A percentile compares a stretch with the other conserved stretches of the same genome.
These are phyloP conservation scores for Colletotrichum magnum DNA, from an alignment of 2,329 filamentous ascomycete species.

Conservation along the genomic window DNA sequence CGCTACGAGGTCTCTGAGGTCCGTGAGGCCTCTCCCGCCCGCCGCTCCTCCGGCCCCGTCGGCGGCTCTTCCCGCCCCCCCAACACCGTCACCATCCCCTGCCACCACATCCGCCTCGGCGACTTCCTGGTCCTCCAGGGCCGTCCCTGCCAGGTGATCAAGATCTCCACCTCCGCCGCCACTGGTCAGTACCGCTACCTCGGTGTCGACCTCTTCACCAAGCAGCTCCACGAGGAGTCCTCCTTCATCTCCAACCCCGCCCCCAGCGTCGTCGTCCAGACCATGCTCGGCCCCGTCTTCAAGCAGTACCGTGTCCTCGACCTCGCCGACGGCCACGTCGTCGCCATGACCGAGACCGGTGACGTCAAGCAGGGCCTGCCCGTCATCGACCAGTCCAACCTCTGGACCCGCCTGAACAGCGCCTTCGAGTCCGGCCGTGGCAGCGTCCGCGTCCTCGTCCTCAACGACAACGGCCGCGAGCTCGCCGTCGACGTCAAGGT, in stretches of 20 bases:
- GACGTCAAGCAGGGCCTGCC: conserved; percentile 97
- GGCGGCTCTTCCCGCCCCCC: conserved; percentile 60
- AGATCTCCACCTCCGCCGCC: conserved; percentile 97
- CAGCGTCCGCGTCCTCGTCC: conserved; percentile 94
- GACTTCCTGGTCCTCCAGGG: conserved; percentile 99
- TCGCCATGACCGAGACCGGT: conserved; percentile 98
- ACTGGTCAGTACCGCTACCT: conserved; percentile 99
- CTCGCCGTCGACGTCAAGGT: conserved; percentile 99
- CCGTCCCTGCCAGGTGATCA: conserved; percentile 99
- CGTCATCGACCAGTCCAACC: conserved; percentile 94
- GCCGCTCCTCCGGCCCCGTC: conserved; percentile 48
- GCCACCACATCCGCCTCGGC: conserved; percentile 99
- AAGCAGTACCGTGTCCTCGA: conserved; percentile 99
- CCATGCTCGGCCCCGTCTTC: conserved; percentile 99
- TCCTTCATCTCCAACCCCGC: conserved; percentile 97
- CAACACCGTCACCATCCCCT: conserved; percentile 97
- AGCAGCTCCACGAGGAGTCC: conserved; percentile 99
- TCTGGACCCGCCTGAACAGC: conserved; percentile 84
- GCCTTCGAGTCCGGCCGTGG: conserved; percentile 94
- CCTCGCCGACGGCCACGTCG: conserved; percentile 88
- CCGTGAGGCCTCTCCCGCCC: conserved; percentile 57
- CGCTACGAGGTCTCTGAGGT: conserved; percentile 62
- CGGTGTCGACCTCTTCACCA: conserved; percentile 99
- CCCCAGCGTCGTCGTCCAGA: conserved; percentile 97
- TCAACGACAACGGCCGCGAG: conserved; percentile 93